These are phyloP conservation scores for Pseudogymnoascus sp. DNA, from an alignment of 2,329 filamentous ascomycete genomes.

Conservation along the genomic window DNA sequence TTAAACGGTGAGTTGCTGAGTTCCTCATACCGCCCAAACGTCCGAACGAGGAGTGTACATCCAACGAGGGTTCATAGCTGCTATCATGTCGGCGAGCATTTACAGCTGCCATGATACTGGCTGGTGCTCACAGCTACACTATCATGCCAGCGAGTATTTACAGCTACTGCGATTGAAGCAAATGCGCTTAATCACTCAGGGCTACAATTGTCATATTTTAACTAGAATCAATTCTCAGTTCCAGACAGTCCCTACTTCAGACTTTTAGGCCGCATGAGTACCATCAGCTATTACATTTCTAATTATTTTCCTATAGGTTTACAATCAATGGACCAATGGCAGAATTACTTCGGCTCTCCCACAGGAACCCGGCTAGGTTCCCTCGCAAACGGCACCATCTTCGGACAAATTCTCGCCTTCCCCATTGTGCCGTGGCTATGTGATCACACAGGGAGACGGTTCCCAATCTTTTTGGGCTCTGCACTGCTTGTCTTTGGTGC, in stretches of 20 bases:
- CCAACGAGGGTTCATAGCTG: neutral
- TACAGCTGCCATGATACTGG: neutral
- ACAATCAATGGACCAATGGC: conserved; percentile 6
- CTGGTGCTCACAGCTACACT: neutral
- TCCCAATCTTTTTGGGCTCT: conserved; percentile 9
- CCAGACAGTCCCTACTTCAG: neutral
- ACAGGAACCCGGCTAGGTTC: neutral
- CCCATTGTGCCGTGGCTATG: conserved; percentile 5
- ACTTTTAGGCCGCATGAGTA: neutral
- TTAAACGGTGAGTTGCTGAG: neutral
- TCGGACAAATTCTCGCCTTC: conserved; percentile 11
- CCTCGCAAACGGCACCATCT: neutral
- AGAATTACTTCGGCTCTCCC: neutral
- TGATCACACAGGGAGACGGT: conserved; percentile 12
- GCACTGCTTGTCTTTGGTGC: conserved; percentile 11
- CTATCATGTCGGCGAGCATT: neutral
- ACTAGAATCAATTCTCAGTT: neutral
- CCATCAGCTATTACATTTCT: neutral
- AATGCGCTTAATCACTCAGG: neutral
- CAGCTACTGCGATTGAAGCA: neutral
- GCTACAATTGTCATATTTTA: neutral
- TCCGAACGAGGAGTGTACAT: neutral
- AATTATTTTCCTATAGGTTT: neutral
- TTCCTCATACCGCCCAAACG: neutral
- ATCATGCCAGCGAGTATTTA: neutral